Base-by-base conservation (phyloP, 768 basidiomycete genomes). In the Russula lepida region DNA sequence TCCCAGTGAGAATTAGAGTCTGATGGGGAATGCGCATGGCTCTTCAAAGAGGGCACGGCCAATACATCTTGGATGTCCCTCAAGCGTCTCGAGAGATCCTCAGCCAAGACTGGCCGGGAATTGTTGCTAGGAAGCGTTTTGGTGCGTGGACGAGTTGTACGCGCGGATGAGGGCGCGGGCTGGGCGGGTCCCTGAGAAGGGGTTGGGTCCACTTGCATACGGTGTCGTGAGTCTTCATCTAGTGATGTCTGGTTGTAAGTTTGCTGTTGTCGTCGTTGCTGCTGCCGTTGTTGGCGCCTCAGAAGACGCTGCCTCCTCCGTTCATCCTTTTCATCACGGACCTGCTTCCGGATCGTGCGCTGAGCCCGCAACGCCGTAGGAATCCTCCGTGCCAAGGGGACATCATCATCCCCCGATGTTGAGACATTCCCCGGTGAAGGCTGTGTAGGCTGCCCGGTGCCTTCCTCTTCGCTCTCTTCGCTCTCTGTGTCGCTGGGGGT, bases 291-390 rank as follows among this genome's bases (percentile, higher is more conserved):
- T 59, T 39, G 57, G 25, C 53, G 68, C 52, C 13, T 68, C 51
- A 62, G 63, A 39, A 64, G 67, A 27, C 64, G 70, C 43, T 62
- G 63, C 46, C 77, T 71, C 65, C 78, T 77, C 54, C 84, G 77
- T 62, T 80, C 77, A 37, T 84, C 81, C 32, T 82, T 75, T 70
- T 92, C 89, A 63, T 86, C 83, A 39, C 79, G 78, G 25, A 89
- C 83, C 69, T 90, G 81, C 48, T 78, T 76, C 21, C 89, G 81
- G 56, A 95, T 89, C 6, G 86, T 84, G 67, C 82, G 84, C 68
- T 95, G 93, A 11, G 91, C 92, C 3, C 78, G 81, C 60, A 95
- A 73, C 4, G 93, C 93, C 1, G 84, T 86, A 4, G 92, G 93
- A 57, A 92, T 90, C 32, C 85, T 79, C 64, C 82, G 84, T 3